phyloP scores from a whole-genome alignment of 2,329 filamentous ascomycete species.

The Ceratocystiopsis sp. region DNA sequence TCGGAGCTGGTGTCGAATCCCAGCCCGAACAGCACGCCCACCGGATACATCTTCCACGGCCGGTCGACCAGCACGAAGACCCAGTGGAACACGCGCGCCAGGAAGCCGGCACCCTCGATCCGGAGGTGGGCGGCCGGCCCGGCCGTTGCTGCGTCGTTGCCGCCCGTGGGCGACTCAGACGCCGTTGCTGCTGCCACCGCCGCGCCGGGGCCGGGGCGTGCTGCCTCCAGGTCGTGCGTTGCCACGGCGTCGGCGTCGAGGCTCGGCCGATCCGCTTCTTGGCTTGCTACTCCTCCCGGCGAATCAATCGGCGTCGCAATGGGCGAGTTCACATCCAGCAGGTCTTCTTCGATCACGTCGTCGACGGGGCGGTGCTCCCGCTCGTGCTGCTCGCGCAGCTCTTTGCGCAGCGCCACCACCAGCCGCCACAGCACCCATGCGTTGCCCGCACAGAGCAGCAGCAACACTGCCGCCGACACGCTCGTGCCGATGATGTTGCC shows the following conservation, averaged over 20 bases:
- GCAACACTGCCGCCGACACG: conserved; percentile 67
- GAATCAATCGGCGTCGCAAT: background rate
- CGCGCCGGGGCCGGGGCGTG: background rate
- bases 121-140: conserved; percentile 35
- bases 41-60: conserved; percentile 92
- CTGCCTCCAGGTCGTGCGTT: conserved; percentile 3
- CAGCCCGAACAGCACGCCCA: conserved; percentile 76
- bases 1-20: conserved; percentile 95
- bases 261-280: background rate
- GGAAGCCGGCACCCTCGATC: conserved; percentile 59
- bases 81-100: conserved; percentile 53
- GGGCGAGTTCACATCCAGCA: background rate
- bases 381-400: conserved; percentile 26
- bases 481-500: conserved; percentile 83
- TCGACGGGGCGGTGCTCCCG: conserved; percentile 15
- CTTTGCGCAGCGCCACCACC: conserved; percentile 45
- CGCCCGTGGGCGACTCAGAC: background rate
- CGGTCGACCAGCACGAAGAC: conserved; percentile 59
- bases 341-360: conserved; percentile 10
- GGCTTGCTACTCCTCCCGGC: background rate
- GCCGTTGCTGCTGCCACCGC: conserved; percentile 4
- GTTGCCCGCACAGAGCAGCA: conserved; percentile 71
- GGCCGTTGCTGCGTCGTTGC: conserved; percentile 7
- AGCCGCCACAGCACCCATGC: conserved; percentile 71
- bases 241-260: conserved; percentile 6